These are phyloP conservation scores for Colletotrichum sp. DNA, from an alignment of 2,329 filamentous ascomycete genomes.

Conservation along the genomic window DNA sequence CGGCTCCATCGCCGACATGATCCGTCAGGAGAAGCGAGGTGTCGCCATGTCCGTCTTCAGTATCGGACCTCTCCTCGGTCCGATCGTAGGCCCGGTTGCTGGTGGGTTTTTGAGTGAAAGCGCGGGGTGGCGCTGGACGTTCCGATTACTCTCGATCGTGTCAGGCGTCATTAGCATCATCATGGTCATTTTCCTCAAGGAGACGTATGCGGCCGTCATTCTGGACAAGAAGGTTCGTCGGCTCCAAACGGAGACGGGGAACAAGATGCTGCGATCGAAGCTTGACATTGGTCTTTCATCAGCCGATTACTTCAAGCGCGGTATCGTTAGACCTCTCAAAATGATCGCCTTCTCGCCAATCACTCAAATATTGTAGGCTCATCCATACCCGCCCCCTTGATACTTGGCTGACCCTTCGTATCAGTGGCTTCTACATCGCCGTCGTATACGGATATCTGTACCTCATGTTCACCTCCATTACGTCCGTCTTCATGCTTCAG, in stretches of 20 bases:
- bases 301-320: constrained; percentile 44
- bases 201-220: constrained; percentile 55
- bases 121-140: constrained; percentile 55
- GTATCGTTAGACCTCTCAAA: constrained; percentile 53
- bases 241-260: constrained; percentile 58
- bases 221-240: constrained; percentile 45
- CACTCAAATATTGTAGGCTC: constrained; percentile 39
- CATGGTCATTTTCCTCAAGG: constrained; percentile 45
- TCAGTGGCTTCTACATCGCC: constrained; percentile 37
- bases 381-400: constrained; percentile 27
- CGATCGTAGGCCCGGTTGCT: constrained; percentile 50
- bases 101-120: constrained; percentile 47
- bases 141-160: constrained; percentile 51
- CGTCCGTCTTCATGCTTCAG: constrained; percentile 47
- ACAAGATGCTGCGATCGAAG: constrained; percentile 57
- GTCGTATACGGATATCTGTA: constrained; percentile 56
- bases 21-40: constrained; percentile 61
- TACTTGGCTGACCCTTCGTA: neutral
- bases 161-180: constrained; percentile 37
- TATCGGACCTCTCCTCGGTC: constrained; percentile 50
- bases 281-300: constrained; percentile 50
- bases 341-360: constrained; percentile 52
- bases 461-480: constrained; percentile 56
- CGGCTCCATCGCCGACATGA: constrained; percentile 70
- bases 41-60: constrained; percentile 57